A percentile compares a stretch with the other conserved stretches of the same genome.
Conservation (phyloP, 1,284 basidiomycete genomes). For the Takashimella koratensis region DNA sequence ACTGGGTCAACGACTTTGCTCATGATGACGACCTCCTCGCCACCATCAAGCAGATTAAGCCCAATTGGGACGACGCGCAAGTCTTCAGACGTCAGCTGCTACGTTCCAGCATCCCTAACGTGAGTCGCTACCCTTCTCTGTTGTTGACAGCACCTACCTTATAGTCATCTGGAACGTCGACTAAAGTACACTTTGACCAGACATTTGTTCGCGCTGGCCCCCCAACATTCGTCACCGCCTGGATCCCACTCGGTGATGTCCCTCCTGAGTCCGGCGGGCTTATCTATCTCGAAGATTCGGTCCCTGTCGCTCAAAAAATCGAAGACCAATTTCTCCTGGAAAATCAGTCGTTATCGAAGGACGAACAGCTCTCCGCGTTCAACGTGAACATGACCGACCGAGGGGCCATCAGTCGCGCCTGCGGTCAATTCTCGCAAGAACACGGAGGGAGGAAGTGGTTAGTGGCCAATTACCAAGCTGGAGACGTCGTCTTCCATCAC, state of each 20-base stretch:
- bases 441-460: conserved; percentile 13
- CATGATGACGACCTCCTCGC: conserved; percentile 3
- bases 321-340: conserved; percentile 18
- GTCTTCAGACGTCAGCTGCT: conserved; percentile 13
- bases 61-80: conserved; percentile 10
- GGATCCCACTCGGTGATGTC: conserved; percentile 31
- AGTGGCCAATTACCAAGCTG: conserved; percentile 14
- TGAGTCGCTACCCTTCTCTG: too few species aligned
- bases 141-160: too few species aligned
- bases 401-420: too few species aligned
- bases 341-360: conserved; percentile 11
- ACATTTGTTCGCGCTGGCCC: conserved; percentile 14
- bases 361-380: conserved; percentile 25
- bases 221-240: too few species aligned
- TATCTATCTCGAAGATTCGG: conserved; percentile 27
- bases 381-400: conserved; percentile 30
- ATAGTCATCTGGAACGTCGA: conserved; percentile 4
- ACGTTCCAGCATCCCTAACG: conserved; percentile 14
- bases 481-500: conserved; percentile 23
- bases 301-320: conserved; percentile 20
- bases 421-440: too few species aligned
- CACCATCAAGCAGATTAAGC: conserved; percentile 6
- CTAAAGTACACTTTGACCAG: conserved; percentile 17
- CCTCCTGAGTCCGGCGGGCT: conserved; percentile 23
- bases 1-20: conserved; percentile 8